phyloP scores from a whole-genome alignment of 805 yeast genomes.

The Nakazawaea sp. region DNA sequence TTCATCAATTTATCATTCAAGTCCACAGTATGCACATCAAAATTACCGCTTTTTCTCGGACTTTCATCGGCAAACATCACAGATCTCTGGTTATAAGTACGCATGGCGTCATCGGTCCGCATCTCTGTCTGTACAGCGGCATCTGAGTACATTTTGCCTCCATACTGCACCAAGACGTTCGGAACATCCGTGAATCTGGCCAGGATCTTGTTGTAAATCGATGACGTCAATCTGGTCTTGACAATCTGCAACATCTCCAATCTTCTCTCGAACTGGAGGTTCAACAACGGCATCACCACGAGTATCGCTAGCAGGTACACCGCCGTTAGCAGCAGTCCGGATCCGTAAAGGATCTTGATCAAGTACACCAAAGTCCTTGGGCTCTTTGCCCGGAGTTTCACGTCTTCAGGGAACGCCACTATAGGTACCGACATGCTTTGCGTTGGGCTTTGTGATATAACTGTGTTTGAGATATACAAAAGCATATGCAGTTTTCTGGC shows the following conservation, averaged over 20 bases:
- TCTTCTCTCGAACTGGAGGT: constrained; percentile 32
- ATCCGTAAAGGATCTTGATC: constrained; percentile 23
- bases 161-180: constrained; percentile 33
- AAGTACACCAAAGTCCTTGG: constrained; percentile 23
- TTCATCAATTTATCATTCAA: neutral
- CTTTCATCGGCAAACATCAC: neutral
- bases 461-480: too few relatives aligned
- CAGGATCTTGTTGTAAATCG: constrained; percentile 21
- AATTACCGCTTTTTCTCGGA: neutral
- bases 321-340: constrained; percentile 26
- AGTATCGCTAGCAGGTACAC: constrained; percentile 25
- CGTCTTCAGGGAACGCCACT: constrained; percentile 27
- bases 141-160: constrained; percentile 29
- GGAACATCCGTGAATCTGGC: constrained; percentile 27
- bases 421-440: constrained; percentile 12
- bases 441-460: neutral
- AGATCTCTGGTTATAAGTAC: neutral
- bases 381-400: constrained; percentile 8
- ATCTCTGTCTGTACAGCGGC: constrained; percentile 14
- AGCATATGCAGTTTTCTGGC: too few relatives aligned
- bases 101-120: neutral
- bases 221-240: constrained; percentile 21
- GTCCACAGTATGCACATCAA: neutral
- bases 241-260: constrained; percentile 23
- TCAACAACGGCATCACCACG: constrained; percentile 33